phyloP scores from a whole-genome alignment of 495 filamentous ascomycete genomes.

The Choiromyces venosus region DNA sequence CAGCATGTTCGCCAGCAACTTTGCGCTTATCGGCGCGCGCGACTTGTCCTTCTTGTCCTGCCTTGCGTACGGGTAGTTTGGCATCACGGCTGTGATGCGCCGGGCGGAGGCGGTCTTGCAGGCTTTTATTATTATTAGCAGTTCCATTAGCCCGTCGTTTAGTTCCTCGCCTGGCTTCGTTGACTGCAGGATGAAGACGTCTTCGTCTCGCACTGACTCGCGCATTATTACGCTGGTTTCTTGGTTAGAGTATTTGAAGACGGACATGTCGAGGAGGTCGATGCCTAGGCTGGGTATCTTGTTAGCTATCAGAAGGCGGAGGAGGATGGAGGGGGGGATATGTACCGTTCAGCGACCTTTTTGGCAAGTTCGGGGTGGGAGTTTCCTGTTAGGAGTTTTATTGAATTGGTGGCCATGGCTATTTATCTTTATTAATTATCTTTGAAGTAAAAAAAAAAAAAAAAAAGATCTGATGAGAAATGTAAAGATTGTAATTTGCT shows the following conservation, averaged over 20 bases:
- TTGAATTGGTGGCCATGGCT: slow-evolving; percentile 61
- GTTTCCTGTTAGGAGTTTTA: slow-evolving; percentile 93
- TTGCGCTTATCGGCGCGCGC: slow-evolving; percentile 42
- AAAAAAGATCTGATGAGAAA: no score
- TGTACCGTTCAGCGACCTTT: slow-evolving; percentile 83
- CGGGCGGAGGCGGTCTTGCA: slow-evolving; percentile 91
- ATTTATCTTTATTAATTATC: not conserved
- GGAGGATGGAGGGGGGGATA: not conserved
- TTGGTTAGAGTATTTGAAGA: slow-evolving; percentile 96
- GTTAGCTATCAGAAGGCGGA: slow-evolving; percentile 16
- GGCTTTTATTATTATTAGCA: slow-evolving; percentile 97
- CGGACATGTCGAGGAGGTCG: slow-evolving; percentile 86
- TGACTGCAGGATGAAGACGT: slow-evolving; percentile 96
- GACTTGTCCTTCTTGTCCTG: slow-evolving; percentile 97
- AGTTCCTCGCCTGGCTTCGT: slow-evolving; percentile 93
- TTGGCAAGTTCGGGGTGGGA: slow-evolving; percentile 90
- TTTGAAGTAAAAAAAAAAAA: no score
- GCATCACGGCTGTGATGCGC: slow-evolving; percentile 84
- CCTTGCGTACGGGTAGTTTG: slow-evolving; percentile 94
- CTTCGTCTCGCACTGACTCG: slow-evolving; percentile 93
- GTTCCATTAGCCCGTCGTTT: slow-evolving; percentile 97
- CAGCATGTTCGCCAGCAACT: slow-evolving; percentile 44
- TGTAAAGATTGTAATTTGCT: not conserved
- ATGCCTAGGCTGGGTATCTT: slow-evolving; percentile 66
- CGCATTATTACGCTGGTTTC: slow-evolving; percentile 96